Evolutionary conservation across 805 yeast genomes (phyloP), one percentile per base, ranked within the genome.

Genomic region (Cyberlindnera bimundalis): DNA sequence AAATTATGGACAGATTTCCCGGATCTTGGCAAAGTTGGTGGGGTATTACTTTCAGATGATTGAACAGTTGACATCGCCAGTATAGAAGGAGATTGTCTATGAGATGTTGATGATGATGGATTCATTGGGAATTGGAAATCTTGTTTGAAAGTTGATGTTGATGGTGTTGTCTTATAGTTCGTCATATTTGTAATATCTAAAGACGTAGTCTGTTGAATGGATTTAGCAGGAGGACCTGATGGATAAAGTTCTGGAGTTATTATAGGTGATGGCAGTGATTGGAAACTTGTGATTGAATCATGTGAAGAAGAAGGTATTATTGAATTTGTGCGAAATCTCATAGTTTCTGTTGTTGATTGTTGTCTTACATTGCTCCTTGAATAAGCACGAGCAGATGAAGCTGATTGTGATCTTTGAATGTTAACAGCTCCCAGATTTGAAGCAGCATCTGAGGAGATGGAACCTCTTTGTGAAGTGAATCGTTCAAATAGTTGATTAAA

Each of bases 401-500:
- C 6, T 10, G 28, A 26, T 10, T 12, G 28, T 6, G 28, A 26
- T 10, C 14, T 26, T 12, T 9, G 6, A 9, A 10, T 12, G n/a
- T 26, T n/a, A n/a, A n/a, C n/a, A n/a, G n/a, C n/a, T n/a, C n/a
- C n/a, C n/a, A n/a, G n/a, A n/a, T n/a, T n/a, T n/a, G n/a, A n/a
- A n/a, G n/a, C n/a, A n/a, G n/a, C 10, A 19, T 29, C 38, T 7
- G 29, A 37, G 8, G 29, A 30, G 13, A 16, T 3, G 13, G 31
- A 32, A 26, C 33, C 13, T 15, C 39, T 23, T 13, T 39, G 40
- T 12, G 38, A 33, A 32, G 23, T 26, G 28, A 26, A 42, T 6
- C 44, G 42, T 10, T 53, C 58, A 33, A 51, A 42, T 2, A 57
- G 35, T 16, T 51, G 36, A 17, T 43, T 68, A 50, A 80, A 80